Conservation (phyloP, 352 stramenopile genomes). For the Phytophthora multivora region DNA sequence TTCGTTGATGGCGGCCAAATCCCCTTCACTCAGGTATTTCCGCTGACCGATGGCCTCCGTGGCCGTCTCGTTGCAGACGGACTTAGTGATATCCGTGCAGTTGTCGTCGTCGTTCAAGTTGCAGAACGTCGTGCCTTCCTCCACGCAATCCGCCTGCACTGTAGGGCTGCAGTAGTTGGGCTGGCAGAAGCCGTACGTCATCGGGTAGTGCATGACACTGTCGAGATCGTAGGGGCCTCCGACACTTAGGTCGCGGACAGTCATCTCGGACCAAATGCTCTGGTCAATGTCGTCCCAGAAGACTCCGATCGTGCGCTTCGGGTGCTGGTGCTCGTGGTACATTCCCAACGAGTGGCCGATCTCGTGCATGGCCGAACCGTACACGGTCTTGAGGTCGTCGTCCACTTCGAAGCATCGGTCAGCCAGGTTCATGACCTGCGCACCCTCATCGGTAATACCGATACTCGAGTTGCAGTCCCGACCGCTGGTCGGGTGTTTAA, state of each 20-base stretch:
- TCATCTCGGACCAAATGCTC: conserved; percentile 77
- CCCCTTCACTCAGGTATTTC: conserved; percentile 50
- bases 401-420: conserved; percentile 82
- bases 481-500: conserved; percentile 71
- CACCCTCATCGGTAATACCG: conserved; percentile 62
- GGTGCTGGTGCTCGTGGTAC: conserved; percentile 87
- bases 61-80: conserved; percentile 56
- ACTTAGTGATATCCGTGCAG: conserved; percentile 64
- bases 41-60: conserved; percentile 72
- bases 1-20: conserved; percentile 55
- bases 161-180: conserved; percentile 52
- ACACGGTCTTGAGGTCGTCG: conserved; percentile 72
- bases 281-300: conserved; percentile 82
- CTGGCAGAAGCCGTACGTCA: conserved; percentile 79
- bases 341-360: conserved; percentile 78
- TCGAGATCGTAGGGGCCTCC: conserved; percentile 71
- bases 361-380: conserved; percentile 82
- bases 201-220: conserved; percentile 85
- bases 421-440: conserved; percentile 75
- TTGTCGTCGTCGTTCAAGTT: conserved; percentile 72
- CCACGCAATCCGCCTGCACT: conserved; percentile 54
- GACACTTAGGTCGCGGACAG: conserved; percentile 64
- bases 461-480: conserved; percentile 84
- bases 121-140: conserved; percentile 63
- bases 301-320: conserved; percentile 62